A percentile compares a stretch with the other conserved stretches of the same genome.
Conservation (phyloP, 2,329 filamentous ascomycete genomes). For the Diaporthe sp. region DNA sequence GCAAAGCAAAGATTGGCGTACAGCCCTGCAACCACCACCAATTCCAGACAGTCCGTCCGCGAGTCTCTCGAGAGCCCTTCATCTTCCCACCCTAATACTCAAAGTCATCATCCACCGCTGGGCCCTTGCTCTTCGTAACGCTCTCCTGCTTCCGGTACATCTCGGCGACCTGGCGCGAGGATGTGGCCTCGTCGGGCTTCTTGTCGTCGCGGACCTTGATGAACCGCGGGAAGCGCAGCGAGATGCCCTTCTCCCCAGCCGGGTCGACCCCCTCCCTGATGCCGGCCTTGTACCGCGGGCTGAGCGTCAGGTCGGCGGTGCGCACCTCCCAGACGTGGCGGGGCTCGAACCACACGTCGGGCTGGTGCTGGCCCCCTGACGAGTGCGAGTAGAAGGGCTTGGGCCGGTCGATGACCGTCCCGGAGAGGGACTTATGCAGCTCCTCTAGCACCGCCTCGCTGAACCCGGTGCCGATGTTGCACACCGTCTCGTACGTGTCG, state of each 20-base stretch:
- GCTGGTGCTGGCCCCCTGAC: slow-evolving; percentile 88
- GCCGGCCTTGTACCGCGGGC: slow-evolving; percentile 93
- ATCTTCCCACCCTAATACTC: slow-evolving; percentile 76
- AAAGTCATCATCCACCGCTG: slow-evolving; percentile 94
- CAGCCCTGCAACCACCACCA: not conserved
- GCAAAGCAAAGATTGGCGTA: slow-evolving; percentile 14
- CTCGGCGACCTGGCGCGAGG: slow-evolving; percentile 87
- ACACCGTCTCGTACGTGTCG: slow-evolving; percentile 93
- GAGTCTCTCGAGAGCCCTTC: too few species aligned
- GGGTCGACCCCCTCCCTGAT: slow-evolving; percentile 83
- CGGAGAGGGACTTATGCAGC: slow-evolving; percentile 80
- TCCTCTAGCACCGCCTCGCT: slow-evolving; percentile 94
- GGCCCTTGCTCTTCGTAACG: slow-evolving; percentile 87
- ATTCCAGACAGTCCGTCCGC: not conserved
- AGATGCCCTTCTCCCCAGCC: slow-evolving; percentile 82
- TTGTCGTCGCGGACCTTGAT: slow-evolving; percentile 95
- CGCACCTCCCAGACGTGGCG: slow-evolving; percentile 97
- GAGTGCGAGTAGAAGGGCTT: slow-evolving; percentile 97
- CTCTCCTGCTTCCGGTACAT: slow-evolving; percentile 98
- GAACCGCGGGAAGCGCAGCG: slow-evolving; percentile 91
- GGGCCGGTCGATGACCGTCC: slow-evolving; percentile 85
- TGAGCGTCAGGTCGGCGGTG: slow-evolving; percentile 93
- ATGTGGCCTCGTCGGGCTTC: slow-evolving; percentile 92
- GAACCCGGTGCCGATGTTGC: slow-evolving; percentile 98
- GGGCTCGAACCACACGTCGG: slow-evolving; percentile 98